These are phyloP conservation scores for Annona squamosa DNA, from an alignment of 164 flowering plant species.

Conservation along the genomic window DNA sequence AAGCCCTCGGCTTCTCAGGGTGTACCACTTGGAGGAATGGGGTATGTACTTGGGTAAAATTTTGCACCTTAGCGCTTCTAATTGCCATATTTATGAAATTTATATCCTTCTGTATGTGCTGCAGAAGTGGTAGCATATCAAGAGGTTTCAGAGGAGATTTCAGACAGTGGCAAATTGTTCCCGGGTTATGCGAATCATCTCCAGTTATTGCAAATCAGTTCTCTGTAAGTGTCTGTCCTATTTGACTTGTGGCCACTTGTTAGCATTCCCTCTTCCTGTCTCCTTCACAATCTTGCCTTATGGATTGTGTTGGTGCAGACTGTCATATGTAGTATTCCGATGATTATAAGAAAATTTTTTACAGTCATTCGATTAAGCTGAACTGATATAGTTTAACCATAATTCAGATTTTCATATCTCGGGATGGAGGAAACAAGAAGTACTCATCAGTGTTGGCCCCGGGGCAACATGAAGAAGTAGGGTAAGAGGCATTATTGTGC, in stretches of 20 bases:
- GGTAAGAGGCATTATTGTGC: constrained; percentile 41
- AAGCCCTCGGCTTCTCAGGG: constrained; percentile 98
- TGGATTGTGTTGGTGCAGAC: neutral
- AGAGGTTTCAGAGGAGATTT: constrained; percentile 99
- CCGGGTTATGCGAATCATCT: constrained; percentile 79
- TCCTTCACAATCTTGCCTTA: neutral
- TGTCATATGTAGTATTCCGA: neutral
- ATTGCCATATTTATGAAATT: neutral
- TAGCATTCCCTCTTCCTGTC: neutral
- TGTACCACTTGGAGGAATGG: constrained; percentile 99
- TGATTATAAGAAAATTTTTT: neutral
- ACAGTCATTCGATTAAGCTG: neutral
- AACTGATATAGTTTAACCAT: neutral
- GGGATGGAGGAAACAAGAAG: constrained; percentile 81
- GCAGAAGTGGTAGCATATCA: constrained; percentile 98
- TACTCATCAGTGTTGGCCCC: constrained; percentile 96
- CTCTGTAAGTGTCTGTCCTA: constrained; percentile 56
- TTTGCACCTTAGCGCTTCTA: neutral
- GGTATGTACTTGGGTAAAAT: constrained; percentile 41
- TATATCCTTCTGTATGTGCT: constrained; percentile 1
- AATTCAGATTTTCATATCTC: constrained; percentile 86
- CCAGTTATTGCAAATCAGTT: constrained; percentile 97
- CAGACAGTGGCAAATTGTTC: constrained; percentile 84
- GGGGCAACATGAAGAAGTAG: constrained; percentile 90
- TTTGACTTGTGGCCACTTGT: neutral